A percentile compares a stretch with the other conserved stretches of the same genome.
These are phyloP conservation scores for Hypericum androsaemum DNA, from an alignment of 345 rosid species.

Conservation along the genomic window DNA sequence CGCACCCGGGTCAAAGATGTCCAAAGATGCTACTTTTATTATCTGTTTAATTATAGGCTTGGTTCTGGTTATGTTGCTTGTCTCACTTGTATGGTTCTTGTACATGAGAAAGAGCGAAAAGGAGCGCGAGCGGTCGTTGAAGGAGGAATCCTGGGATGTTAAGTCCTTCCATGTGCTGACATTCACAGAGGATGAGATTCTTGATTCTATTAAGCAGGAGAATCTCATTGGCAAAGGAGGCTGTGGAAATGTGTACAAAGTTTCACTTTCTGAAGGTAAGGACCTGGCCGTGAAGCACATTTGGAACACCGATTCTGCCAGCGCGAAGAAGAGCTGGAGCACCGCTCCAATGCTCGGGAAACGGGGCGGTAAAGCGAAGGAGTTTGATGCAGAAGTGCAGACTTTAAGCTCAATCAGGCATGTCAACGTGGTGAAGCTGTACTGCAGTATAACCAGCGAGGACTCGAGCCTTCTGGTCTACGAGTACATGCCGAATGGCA, in stretches of 20 bases:
- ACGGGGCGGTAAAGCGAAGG: conserved; percentile 35
- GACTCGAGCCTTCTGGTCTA: conserved; percentile 85
- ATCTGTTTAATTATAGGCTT: conserved; percentile 43
- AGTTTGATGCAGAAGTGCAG: conserved; percentile 73
- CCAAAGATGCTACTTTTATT: conserved; percentile 34
- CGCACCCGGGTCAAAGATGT: conserved; percentile 28
- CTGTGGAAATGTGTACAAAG: conserved; percentile 76
- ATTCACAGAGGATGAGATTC: conserved; percentile 69
- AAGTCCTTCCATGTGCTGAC: conserved; percentile 62
- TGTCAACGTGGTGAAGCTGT: conserved; percentile 85
- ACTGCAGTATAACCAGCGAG: conserved; percentile 82
- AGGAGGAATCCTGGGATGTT: conserved; percentile 72
- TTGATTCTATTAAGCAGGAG: conserved; percentile 77
- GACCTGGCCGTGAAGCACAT: conserved; percentile 87
- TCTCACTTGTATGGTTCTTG: conserved; percentile 41
- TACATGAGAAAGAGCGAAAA: conserved; percentile 44
- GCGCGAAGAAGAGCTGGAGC: conserved; percentile 33
- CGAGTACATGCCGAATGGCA: conserved; percentile 86
- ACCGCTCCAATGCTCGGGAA: conserved; percentile 53
- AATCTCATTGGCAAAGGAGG: conserved; percentile 89
- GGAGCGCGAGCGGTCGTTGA: conserved; percentile 38
- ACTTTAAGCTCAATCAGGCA: conserved; percentile 88
- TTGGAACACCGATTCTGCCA: conserved; percentile 29
- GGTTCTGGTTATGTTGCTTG: conserved; percentile 35
- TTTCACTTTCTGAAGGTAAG: conserved; percentile 46